Evolutionary conservation across 768 basidiomycete species (phyloP), one percentile per base, ranked within the genome.

Genomic region (Crassisporium funariophilum): DNA sequence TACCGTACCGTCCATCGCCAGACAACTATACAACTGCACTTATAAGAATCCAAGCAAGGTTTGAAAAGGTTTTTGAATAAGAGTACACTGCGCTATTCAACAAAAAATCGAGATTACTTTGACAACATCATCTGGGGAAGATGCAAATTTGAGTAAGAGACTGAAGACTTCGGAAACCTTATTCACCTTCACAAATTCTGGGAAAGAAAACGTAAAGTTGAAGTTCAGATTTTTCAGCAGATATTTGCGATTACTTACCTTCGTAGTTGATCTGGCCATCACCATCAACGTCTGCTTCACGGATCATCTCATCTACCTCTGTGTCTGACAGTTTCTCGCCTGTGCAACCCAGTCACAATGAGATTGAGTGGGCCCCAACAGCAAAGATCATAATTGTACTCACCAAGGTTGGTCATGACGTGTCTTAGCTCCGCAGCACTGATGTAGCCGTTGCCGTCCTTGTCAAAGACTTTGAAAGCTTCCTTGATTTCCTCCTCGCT

Each of bases 401-500:
- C 82, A 88, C 91, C 88, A 47, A 97, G 77, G 64, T 83, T 91
- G 53, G 80, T 87, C 95, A 98, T 95, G 58, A 97, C 91, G 58
- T 88, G 85, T 63, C 86, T 78, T 66, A 97, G 69, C 75, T 98
- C 95, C 2, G 84, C 83, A 4, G 88, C 82, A 25, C 78, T 86
- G 70, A 98, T 97, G 61, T 76, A 88, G 13, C 94, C 95, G 59
- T 92, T 94, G 10, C 89, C 89, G 61, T 98, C 91, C 81, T 91
- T 94, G 71, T 98, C 95, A 60, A 97, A 97, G 44, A 93, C 91
- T 69, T 88, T 89, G 82, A 98, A 98, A 19, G 95, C 95, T 75
- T 95, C 91, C 66, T 83, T 84, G 69, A 98, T 89, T 73, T 97
- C 95, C 67, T 94, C 93, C 69, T 97, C 92, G n/a, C 43, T 81